phyloP scores from a whole-genome alignment of 495 filamentous ascomycete genomes.

The Xylaria bambusicola region DNA sequence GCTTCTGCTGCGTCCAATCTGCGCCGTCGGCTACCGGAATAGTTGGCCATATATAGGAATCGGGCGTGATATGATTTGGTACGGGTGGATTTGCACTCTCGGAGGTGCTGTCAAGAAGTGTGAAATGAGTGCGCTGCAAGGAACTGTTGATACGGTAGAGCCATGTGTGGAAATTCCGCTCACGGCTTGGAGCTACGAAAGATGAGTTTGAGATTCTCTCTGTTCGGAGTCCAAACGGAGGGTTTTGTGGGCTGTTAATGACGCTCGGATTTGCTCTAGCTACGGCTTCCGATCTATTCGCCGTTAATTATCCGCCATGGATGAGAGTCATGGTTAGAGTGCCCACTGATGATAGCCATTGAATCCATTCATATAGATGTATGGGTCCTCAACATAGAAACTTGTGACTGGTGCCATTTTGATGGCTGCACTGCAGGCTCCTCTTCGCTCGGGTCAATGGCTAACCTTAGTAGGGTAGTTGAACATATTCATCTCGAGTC shows the following conservation, averaged over 20 bases:
- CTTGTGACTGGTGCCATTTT: neutral
- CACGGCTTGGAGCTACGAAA: conserved; percentile 65
- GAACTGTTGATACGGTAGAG: conserved; percentile 71
- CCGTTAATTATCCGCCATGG: neutral
- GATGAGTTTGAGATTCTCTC: conserved; percentile 76
- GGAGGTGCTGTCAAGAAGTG: conserved; percentile 28
- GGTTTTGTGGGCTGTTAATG: conserved; percentile 70
- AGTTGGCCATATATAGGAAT: conserved; percentile 42
- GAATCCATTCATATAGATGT: conserved; percentile 37
- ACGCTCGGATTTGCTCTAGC: conserved; percentile 35
- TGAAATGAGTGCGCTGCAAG: conserved; percentile 63
- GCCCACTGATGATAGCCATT: conserved; percentile 19
- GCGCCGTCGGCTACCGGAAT: conserved; percentile 43
- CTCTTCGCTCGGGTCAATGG: too few species aligned
- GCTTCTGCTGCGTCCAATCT: conserved; percentile 62
- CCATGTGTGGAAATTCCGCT: conserved; percentile 71
- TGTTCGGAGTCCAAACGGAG: conserved; percentile 67
- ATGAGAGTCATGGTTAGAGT: neutral
- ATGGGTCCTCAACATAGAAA: neutral
- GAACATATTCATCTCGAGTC: too few species aligned
- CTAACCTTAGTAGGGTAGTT: too few species aligned
- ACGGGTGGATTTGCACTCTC: neutral
- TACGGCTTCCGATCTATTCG: conserved; percentile 40
- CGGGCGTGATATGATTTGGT: conserved; percentile 52
- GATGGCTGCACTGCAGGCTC: neutral